A percentile compares a stretch with the other conserved stretches of the same genome.
phyloP scores from a whole-genome alignment of 768 basidiomycete species.

The Sistotremastrum suecicum region DNA sequence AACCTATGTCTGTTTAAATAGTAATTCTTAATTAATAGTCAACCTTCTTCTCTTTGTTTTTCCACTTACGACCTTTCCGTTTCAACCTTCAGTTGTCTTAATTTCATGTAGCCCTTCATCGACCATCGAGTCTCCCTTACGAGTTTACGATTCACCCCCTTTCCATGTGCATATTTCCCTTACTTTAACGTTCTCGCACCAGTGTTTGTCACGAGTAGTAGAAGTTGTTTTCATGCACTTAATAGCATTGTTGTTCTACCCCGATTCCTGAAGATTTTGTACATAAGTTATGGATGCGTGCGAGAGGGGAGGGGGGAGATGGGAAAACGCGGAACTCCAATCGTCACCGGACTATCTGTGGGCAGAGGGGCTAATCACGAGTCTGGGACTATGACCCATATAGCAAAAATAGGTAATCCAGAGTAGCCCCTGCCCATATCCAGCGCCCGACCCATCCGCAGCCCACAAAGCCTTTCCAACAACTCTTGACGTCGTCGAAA shows the following conservation, averaged over 20 bases:
- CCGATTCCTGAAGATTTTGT: no score
- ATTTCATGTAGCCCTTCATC: neutral
- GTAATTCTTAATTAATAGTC: conserved; percentile 16
- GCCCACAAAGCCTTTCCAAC: conserved; percentile 80
- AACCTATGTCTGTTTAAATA: conserved; percentile 18
- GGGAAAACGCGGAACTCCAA: no score
- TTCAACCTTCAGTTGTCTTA: neutral
- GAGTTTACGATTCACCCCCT: no score
- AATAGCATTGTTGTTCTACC: no score
- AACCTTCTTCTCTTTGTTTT: conserved; percentile 13
- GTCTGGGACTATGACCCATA: neutral
- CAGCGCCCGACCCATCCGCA: conserved; percentile 84
- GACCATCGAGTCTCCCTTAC: no score
- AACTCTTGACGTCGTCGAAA: conserved; percentile 62
- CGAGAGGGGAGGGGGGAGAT: no score
- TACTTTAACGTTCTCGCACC: no score
- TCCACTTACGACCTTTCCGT: conserved; percentile 2
- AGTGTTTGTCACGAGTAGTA: no score
- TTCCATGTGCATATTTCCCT: no score
- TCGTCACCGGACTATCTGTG: no score
- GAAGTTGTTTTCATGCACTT: no score
- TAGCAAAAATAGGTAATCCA: conserved; percentile 39
- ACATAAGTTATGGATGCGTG: no score
- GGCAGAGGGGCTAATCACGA: neutral
- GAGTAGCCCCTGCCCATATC: conserved; percentile 70